Base-by-base conservation (phyloP, 106 monocot genomes). In the Dendrobium nobile region DNA sequence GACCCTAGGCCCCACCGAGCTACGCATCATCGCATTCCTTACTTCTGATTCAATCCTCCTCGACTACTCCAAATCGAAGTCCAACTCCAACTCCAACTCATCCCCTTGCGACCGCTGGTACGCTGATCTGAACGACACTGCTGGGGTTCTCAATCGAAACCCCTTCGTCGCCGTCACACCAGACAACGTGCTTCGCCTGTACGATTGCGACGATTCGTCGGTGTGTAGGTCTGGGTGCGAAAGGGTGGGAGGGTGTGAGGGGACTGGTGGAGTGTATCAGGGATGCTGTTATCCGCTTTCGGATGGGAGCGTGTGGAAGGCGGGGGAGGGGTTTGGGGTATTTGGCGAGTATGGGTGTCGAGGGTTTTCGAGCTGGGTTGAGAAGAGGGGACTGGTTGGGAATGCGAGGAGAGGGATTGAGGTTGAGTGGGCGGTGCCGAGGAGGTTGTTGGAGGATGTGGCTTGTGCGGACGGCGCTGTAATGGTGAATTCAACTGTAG, bases 151-250 rank as follows among this genome's bases (percentile, higher is more conserved):
- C 68, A 20, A 42, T 44, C 74, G 67, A 7, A 85, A 72, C 81
- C 58, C 72, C 22, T 91, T 85, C 85, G 87, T 87, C 54, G 82
- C 87, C 13, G 64, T 93, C 43, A 83, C 95, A 9, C 27, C 82
- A 3, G 55, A 56, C 68, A 96, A 96, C 75, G 78, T 96, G 43
- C 85, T 96, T 77, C 91, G 91, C 28, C 84, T 96, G 31, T 96
- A 91, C 79, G 93, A 89, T 77, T 96, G 96, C 78, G 93, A 96
- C 64, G 96, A 96, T 84, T 96, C 96, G 72, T 93, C 96, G 8
- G 75, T 96, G 5, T 96, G 96, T 84, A 81, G 44, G 31, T 40
- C 82, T 0, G 83, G 77, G 47, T 95, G 93, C 82, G 84, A 80
- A 15, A 45, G 40, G 17, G 18, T 78, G 47, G 83, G 27, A 20